Conservation (phyloP, 495 filamentous ascomycete genomes). For the Aspergillus panamensis region DNA sequence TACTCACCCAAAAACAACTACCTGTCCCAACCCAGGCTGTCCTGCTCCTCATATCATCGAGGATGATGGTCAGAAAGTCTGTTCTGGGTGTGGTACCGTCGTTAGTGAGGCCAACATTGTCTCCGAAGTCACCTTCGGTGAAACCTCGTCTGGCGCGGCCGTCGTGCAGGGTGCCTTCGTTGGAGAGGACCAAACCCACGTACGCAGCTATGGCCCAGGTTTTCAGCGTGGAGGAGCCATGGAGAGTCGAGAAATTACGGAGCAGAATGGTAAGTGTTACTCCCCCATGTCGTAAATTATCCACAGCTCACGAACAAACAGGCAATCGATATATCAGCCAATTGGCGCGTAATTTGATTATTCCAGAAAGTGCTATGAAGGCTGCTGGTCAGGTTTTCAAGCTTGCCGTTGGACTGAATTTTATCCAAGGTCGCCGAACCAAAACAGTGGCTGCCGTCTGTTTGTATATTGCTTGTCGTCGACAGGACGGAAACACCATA, state of each 20-base stretch:
- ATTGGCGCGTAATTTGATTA: conserved; percentile 47
- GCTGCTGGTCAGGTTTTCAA: conserved; percentile 70
- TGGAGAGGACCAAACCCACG: conserved; percentile 72
- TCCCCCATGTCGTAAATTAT: neutral
- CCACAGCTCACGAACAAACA: neutral
- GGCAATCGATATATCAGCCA: conserved; percentile 49
- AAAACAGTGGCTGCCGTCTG: conserved; percentile 79
- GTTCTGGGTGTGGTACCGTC: conserved; percentile 77
- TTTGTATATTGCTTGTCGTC: conserved; percentile 82
- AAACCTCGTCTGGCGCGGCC: conserved; percentile 76
- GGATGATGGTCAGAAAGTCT: conserved; percentile 59
- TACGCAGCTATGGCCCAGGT: conserved; percentile 55
- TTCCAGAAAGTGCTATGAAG: conserved; percentile 57
- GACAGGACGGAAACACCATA: conserved; percentile 53
- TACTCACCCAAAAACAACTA: conserved; percentile 41
- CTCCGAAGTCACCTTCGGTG: conserved; percentile 84
- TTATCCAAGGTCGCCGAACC: conserved; percentile 84
- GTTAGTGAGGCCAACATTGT: conserved; percentile 83
- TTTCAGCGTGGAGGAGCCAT: conserved; percentile 55
- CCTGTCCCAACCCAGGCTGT: conserved; percentile 49
- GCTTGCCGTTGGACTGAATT: conserved; percentile 68
- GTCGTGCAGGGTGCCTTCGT: conserved; percentile 88
- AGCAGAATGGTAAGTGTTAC: conserved; percentile 51
- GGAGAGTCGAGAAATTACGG: conserved; percentile 66
- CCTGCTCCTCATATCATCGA: conserved; percentile 47